Base-by-base conservation (phyloP, 2,329 filamentous ascomycete species). In the Neoscytalidium dimidiatum region DNA sequence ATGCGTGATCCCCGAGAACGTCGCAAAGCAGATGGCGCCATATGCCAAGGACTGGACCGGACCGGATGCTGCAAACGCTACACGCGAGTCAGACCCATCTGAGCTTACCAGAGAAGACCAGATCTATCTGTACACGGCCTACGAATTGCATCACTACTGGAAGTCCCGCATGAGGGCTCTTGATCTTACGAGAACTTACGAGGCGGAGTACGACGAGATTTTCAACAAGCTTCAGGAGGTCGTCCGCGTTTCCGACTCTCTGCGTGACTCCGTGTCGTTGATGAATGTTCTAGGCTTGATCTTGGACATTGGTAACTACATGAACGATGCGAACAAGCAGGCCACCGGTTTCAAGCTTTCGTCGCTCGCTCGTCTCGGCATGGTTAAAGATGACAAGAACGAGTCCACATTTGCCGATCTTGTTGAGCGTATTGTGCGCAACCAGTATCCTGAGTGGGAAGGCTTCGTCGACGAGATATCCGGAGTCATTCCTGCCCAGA, bases 301-400 rank as follows among this genome's bases (percentile, higher is more conserved):
- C 78, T 83, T 99, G 72, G 94, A 97, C 77, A 97, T 99, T 74
- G 95, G 95, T 78, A 99, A 99, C 79, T 99, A 97, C 84, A 99
- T 99, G 95, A 99, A 99, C 83, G 95, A 98, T 75, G 90, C 94
- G 64, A 98, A 97, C 81, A 99, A 99, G 82, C 95, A 98, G 80
- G 95, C 95, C 3, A 92, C 90, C 65, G 95, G 95, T 68, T 99
- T 99, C 89, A 99, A 99, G 82, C 87, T 99, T 14, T 95, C 93
- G 74, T 97, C 95, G 5, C 88, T 99, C 56, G 92, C 92, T 29
- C 89, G 95, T 64, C 83, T 99, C 64, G 94, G 91, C 67, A 98
- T 99, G 94, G 92, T 98, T 74, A 99, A 99, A 81, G 95, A 99
- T 75, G 93, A 97, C 82, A 97, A 97, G 85, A 99, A 99, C 78